These are phyloP conservation scores for Danielia oregonensis DNA, from an alignment of 805 yeast species.

Conservation along the genomic window DNA sequence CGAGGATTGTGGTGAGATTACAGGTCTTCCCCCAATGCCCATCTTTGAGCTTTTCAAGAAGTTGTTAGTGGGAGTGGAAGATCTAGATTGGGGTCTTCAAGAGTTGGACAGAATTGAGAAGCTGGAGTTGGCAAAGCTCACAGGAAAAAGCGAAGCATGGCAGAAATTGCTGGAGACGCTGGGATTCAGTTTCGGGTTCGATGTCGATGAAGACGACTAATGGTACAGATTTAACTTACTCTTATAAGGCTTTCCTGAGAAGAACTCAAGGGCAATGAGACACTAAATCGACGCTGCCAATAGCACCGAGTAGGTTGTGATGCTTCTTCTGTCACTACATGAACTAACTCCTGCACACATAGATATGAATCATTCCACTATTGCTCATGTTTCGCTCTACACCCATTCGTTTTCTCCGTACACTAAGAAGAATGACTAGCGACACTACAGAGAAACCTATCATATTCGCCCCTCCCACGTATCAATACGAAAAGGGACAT, in stretches of 20 bases:
- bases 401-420: too few species aligned
- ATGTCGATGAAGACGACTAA: conserved; percentile 18
- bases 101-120: conserved; percentile 32
- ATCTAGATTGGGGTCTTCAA: conserved; percentile 28
- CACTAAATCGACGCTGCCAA: too few species aligned
- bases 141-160: conserved; percentile 53
- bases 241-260: too few species aligned
- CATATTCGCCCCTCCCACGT: conserved; percentile 79
- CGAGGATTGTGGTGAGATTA: conserved; percentile 65
- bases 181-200: conserved; percentile 31
- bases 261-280: too few species aligned
- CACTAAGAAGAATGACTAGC: background rate
- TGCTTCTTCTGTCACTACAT: too few species aligned
- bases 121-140: conserved; percentile 20
- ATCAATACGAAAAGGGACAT: conserved; percentile 73
- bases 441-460: conserved; percentile 23
- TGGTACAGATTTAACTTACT: too few species aligned
- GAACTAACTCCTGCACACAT: background rate
- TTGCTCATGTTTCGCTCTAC: too few species aligned
- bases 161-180: conserved; percentile 32
- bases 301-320: too few species aligned
- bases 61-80: conserved; percentile 39
- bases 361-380: conserved; percentile 2
- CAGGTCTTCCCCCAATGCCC: conserved; percentile 45
- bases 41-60: conserved; percentile 58